A percentile compares a stretch with the other conserved stretches of the same genome.
Conservation (phyloP, 768 basidiomycete species). For the Xerocomus brunneocitrinus region DNA sequence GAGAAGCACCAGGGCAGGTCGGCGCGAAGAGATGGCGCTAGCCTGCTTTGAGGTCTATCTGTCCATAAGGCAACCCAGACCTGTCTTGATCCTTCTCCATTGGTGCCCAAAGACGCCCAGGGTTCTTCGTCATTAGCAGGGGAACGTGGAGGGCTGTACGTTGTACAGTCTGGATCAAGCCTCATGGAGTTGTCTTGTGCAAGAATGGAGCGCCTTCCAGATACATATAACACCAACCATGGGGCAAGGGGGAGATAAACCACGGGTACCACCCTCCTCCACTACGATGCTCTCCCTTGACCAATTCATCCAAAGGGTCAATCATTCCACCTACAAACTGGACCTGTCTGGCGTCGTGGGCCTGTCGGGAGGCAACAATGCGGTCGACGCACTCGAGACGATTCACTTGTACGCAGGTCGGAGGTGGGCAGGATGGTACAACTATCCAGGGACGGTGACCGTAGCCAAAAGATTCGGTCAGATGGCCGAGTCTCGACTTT, state of each 20-base stretch:
- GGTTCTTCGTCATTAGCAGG: neutral
- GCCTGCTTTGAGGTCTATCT: neutral
- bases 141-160: neutral
- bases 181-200: neutral
- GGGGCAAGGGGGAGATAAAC: neutral
- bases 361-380: constrained; percentile 32
- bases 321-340: constrained; percentile 17
- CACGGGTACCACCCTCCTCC: neutral
- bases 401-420: constrained; percentile 31
- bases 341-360: constrained; percentile 28
- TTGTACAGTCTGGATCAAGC: neutral
- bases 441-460: constrained; percentile 30
- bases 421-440: constrained; percentile 35
- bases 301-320: constrained; percentile 10
- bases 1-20: neutral
- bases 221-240: constrained; percentile 8
- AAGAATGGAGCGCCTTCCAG: neutral
- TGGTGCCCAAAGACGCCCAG: neutral
- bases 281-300: constrained; percentile 12
- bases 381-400: constrained; percentile 28
- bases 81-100: neutral
- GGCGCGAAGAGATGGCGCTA: too few species aligned
- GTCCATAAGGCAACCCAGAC: neutral
- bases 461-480: constrained; percentile 33
- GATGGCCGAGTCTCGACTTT: constrained; percentile 23